A percentile compares a stretch with the other conserved stretches of the same genome.
Evolutionary conservation across 2,329 filamentous ascomycete genomes (phyloP).

Genomic region (Neocatenulostroma microsporum): DNA sequence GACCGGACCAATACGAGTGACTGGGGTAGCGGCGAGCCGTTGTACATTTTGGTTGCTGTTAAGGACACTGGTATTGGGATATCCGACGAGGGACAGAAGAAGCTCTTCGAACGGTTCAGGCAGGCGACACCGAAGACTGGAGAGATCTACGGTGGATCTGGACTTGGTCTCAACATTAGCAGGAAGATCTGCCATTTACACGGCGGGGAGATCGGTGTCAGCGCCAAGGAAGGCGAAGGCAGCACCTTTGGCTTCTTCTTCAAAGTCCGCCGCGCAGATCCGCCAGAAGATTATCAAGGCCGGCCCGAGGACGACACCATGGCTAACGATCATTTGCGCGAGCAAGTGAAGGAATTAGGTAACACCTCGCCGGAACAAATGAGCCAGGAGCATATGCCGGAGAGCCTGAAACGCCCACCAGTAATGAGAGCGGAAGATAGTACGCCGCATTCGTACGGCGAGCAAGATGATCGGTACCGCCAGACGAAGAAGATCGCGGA

Average conservation of each 20-base stretch:
- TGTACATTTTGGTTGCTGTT: conserved; percentile 40
- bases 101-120: conserved; percentile 37
- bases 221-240: conserved; percentile 28
- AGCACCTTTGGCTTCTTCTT: conserved; percentile 42
- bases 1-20: conserved; percentile 35
- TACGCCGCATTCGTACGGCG: conserved; percentile 7
- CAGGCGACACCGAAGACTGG: conserved; percentile 29
- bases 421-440: conserved; percentile 24
- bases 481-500: conserved; percentile 6
- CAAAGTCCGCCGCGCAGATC: conserved; percentile 14
- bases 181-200: conserved; percentile 37
- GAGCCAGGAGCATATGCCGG: conserved; percentile 10
- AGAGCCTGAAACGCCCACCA: conserved; percentile 27
- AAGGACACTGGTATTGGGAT: conserved; percentile 40
- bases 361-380: conserved; percentile 6
- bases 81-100: conserved; percentile 31
- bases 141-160: conserved; percentile 37
- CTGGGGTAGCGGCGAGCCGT: conserved; percentile 33
- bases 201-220: conserved; percentile 41
- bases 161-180: conserved; percentile 40
- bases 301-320: conserved; percentile 6
- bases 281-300: conserved; percentile 9
- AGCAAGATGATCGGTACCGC: conserved; percentile 7
- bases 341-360: conserved; percentile 5
- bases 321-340: conserved; percentile 3